Evolutionary conservation across 306 rosid genomes (phyloP).

Genomic region (Cajanus cajan): DNA sequence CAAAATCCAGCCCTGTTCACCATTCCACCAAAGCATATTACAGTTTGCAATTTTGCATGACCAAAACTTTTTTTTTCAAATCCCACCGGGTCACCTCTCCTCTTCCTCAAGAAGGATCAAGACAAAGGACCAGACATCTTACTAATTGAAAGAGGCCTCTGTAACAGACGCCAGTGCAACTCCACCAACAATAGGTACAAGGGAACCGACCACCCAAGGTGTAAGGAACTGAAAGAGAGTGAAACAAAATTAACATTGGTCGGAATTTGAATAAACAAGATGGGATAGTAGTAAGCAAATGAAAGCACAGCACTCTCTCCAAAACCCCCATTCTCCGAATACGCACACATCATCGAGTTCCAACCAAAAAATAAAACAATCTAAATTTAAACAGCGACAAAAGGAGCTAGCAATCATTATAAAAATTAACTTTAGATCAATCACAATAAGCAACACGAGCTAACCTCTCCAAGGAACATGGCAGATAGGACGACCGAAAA

Average conservation of each 20-base stretch:
- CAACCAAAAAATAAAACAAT: neutral
- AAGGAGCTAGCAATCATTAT: neutral
- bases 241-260: too few relatives aligned
- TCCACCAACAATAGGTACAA: constrained; percentile 89
- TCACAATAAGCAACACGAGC: neutral
- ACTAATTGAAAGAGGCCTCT: constrained; percentile 96
- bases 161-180: constrained; percentile 87
- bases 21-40: constrained; percentile 28
- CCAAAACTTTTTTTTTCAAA: constrained; percentile 1
- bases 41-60: constrained; percentile 10
- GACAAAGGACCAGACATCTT: constrained; percentile 25
- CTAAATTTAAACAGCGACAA: neutral
- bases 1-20: constrained; percentile 84
- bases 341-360: constrained; percentile 39
- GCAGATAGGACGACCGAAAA: constrained; percentile 93
- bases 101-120: neutral
- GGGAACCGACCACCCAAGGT: constrained; percentile 78
- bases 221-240: constrained; percentile 65
- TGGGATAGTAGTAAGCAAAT: too few relatives aligned
- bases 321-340: constrained; percentile 52
- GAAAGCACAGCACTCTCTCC: constrained; percentile 41
- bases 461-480: constrained; percentile 92
- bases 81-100: neutral
- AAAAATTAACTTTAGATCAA: neutral
- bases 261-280: too few relatives aligned